Evolutionary conservation across 805 yeast genomes (phyloP), one percentile per base, ranked within the genome.

Genomic region (Metschnikowia kofuensis): DNA sequence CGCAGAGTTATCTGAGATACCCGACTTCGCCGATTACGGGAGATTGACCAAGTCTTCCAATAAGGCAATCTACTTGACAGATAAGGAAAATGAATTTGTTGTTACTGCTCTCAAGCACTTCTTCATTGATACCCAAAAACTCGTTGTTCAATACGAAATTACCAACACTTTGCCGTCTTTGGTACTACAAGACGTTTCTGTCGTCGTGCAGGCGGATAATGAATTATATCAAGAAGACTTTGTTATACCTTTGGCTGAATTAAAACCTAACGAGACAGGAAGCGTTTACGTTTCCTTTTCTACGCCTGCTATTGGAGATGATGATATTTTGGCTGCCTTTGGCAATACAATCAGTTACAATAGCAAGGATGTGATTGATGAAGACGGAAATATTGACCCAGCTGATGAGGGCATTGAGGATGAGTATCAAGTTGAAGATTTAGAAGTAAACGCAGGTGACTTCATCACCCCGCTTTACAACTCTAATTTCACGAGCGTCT

Each of bases 81-180:
- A 94, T 66, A 77, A 80, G 51, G 98, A 91, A 66, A 89, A 95
- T 52, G 99, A 94, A 70, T 89, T 90, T 66, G 91, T 89, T 39
- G 96, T 94, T 51, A 78, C 78, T 45, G 91, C 86, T 34, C 75
- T 88, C 48, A 91, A 89, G 68, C 98, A 91, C 65, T 70, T 91
- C 48, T 94, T 87, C 68, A 59, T 70, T 40, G 82, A 81, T 52
- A 73, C 80, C 13, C 84, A 87, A 60, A 73, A 85, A 61, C 81
- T 92, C 53, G 82, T 84, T 31, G 69, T 90, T 55, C 97, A 92
- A 72, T 92, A 80, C 69, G 83, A 86, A 55, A 80, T 94, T 55
- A 79, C 85, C 50, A 94, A 94, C 72, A 94, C 98, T 3, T 78
- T 90, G 63, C 78, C 82, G 21, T 94, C 86, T 59, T 80, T 85